A percentile compares a stretch with the other conserved stretches of the same genome.
These are phyloP conservation scores for Penicillium ucsense DNA, from an alignment of 495 filamentous ascomycete species.

Conservation along the genomic window DNA sequence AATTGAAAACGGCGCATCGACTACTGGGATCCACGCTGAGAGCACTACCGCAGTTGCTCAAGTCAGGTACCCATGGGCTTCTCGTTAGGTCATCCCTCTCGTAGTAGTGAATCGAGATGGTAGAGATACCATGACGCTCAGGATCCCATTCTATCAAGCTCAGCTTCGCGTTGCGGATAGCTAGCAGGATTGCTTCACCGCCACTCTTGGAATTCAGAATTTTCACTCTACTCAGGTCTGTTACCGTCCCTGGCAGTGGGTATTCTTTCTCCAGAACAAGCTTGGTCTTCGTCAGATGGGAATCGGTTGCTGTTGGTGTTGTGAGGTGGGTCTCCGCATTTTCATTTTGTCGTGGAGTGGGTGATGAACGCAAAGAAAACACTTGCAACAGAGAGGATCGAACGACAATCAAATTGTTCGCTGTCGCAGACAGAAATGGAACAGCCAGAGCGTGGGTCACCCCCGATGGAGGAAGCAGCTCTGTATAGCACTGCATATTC, in stretches of 20 bases:
- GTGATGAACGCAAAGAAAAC: conserved; percentile 42
- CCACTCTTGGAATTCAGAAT: conserved; percentile 60
- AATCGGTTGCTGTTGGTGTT: conserved; percentile 1
- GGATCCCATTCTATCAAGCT: conserved; percentile 93
- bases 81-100: conserved; percentile 79
- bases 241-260: conserved; percentile 70
- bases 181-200: conserved; percentile 73
- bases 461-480: conserved; percentile 83
- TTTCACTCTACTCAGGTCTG: conserved; percentile 68
- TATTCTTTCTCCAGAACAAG: conserved; percentile 83
- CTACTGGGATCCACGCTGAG: conserved; percentile 85
- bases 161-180: conserved; percentile 83
- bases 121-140: conserved; percentile 62
- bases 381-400: conserved; percentile 88
- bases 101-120: conserved; percentile 94
- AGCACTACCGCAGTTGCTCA: conserved; percentile 62
- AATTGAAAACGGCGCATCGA: conserved; percentile 87
- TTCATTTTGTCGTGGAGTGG: conserved; percentile 31
- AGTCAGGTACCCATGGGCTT: conserved; percentile 63
- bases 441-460: conserved; percentile 79
- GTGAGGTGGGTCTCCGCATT: conserved; percentile 38
- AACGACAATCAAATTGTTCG: conserved; percentile 77
- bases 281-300: conserved; percentile 45
- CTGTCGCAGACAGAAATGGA: conserved; percentile 63
- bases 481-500: conserved; percentile 73